Evolutionary conservation across 2,329 filamentous ascomycete species (phyloP).

Genomic region (Incumbomyces delicatus): DNA sequence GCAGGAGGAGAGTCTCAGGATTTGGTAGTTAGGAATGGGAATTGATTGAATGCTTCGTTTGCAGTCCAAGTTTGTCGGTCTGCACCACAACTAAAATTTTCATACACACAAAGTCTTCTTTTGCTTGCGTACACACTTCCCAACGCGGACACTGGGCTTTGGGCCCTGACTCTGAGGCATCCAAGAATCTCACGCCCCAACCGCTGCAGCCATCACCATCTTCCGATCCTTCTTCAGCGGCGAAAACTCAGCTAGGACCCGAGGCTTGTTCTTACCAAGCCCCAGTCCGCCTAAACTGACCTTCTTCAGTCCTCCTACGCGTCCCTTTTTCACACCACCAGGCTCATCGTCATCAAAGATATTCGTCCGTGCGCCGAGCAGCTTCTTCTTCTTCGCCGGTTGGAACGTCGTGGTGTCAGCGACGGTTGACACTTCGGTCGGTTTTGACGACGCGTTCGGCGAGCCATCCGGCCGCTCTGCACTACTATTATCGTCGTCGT

Average conservation of each 20-base stretch:
- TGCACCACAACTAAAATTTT: no score
- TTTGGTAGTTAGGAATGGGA: slow-evolving; percentile 6
- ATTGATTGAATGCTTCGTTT: neutral
- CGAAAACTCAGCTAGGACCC: slow-evolving; percentile 51
- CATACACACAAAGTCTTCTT: no score
- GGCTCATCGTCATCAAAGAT: slow-evolving; percentile 61
- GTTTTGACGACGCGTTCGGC: neutral
- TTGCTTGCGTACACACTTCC: no score
- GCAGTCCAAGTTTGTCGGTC: no score
- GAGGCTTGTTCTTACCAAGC: slow-evolving; percentile 12
- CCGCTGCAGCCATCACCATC: neutral
- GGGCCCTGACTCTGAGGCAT: no score
- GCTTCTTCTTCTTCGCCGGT: slow-evolving; percentile 57
- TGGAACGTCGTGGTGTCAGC: slow-evolving; percentile 21
- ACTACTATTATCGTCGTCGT: slow-evolving; percentile 11
- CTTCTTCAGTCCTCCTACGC: slow-evolving; percentile 9
- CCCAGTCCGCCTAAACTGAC: slow-evolving; percentile 19
- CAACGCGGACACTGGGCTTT: no score
- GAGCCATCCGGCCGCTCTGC: slow-evolving; percentile 3
- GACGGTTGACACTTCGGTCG: slow-evolving; percentile 7
- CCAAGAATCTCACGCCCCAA: neutral
- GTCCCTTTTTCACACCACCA: slow-evolving; percentile 24
- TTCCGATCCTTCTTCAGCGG: slow-evolving; percentile 62
- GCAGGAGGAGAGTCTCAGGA: slow-evolving; percentile 5
- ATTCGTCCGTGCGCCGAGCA: slow-evolving; percentile 51